These are phyloP conservation scores for Copromyces sp. DNA, from an alignment of 495 filamentous ascomycete species.

Conservation along the genomic window DNA sequence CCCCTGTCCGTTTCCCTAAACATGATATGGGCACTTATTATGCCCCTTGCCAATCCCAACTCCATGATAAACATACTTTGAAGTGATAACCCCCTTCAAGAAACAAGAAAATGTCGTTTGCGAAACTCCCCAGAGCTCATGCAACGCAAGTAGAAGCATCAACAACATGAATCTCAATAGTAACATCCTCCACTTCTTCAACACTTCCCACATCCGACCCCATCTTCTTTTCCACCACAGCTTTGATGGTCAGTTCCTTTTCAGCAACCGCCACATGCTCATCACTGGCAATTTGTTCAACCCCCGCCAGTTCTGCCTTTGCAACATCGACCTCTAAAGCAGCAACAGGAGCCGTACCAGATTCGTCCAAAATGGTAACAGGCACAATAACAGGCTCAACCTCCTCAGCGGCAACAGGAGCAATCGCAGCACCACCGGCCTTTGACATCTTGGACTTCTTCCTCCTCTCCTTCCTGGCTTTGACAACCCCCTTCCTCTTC, in stretches of 20 bases:
- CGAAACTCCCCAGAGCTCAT: neutral
- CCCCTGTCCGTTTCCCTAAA: neutral
- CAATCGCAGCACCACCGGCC: neutral
- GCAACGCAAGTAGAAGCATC: neutral
- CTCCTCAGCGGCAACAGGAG: neutral
- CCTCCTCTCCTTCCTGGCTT: neutral
- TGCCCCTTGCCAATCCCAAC: neutral
- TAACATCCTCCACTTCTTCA: neutral
- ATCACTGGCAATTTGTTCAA: neutral
- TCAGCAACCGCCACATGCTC: neutral
- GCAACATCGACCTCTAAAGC: neutral
- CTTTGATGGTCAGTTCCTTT: neutral
- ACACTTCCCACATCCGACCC: neutral
- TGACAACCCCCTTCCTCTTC: constrained; percentile 10
- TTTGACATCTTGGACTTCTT: neutral
- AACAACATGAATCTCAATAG: neutral
- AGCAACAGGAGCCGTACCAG: neutral
- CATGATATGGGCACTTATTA: neutral
- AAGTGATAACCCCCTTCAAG: neutral
- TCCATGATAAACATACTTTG: neutral
- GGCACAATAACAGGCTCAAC: neutral
- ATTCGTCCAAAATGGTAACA: neutral
- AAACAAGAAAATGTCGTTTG: neutral
- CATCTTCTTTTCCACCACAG: neutral
- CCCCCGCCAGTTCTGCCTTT: neutral